Evolutionary conservation across 768 basidiomycete species (phyloP).

Genomic region (Cystofilobasidium capitatum): DNA sequence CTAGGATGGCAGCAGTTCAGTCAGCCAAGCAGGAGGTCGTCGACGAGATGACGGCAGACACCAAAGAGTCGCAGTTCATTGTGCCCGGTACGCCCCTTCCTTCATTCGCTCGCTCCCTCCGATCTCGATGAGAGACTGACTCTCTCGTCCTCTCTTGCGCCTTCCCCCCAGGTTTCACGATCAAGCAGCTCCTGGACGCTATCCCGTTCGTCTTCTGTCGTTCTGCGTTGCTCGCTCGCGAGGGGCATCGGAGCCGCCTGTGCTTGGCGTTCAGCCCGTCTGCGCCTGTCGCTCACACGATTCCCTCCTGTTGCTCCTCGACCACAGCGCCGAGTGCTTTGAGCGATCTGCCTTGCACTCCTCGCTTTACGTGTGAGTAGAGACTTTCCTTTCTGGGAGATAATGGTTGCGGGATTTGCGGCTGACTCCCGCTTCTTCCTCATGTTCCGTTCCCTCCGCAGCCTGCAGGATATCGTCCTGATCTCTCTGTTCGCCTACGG

Average conservation of each 20-base stretch:
- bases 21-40: too few species aligned
- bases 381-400: constrained; percentile 64
- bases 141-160: neutral
- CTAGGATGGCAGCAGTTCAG: too few species aligned
- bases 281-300: neutral
- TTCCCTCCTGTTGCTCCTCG: neutral
- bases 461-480: neutral
- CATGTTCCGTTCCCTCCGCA: constrained; percentile 33
- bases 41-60: neutral
- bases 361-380: constrained; percentile 58
- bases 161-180: constrained; percentile 10
- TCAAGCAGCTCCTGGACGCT: constrained; percentile 49
- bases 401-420: constrained; percentile 61
- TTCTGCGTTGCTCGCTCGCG: neutral
- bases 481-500: constrained; percentile 46
- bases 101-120: neutral
- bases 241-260: too few species aligned
- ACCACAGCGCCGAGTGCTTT: constrained; percentile 62
- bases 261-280: neutral
- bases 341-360: constrained; percentile 77
- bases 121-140: neutral
- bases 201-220: constrained; percentile 57
- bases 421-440: constrained; percentile 52
- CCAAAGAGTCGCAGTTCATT: neutral
- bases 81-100: neutral